Evolutionary conservation across 805 yeast genomes (phyloP).

Genomic region (Maudiozyma bulderi): DNA sequence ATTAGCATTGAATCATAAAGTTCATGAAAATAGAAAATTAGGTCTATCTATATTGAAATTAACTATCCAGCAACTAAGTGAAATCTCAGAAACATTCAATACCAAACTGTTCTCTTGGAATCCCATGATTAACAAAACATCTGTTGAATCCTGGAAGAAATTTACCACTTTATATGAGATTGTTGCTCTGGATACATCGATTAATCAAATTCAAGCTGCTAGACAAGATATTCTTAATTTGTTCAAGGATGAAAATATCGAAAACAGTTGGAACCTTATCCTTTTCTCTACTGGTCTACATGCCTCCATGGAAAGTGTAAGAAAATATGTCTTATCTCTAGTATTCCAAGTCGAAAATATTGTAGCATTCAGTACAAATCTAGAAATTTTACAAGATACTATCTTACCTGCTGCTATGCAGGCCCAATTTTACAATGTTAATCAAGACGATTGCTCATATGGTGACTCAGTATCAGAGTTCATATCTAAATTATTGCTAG

Average conservation of each 20-base stretch:
- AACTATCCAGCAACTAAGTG: conserved; percentile 42
- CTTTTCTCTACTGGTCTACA: conserved; percentile 67
- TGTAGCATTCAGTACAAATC: conserved; percentile 36
- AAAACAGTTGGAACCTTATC: conserved; percentile 62
- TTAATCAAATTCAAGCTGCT: conserved; percentile 80
- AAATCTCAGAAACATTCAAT: conserved; percentile 3
- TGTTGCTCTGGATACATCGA: conserved; percentile 72
- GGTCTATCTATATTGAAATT: conserved; percentile 55
- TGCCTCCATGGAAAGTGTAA: conserved; percentile 69
- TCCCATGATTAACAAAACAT: conserved; percentile 27
- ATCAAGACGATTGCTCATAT: conserved; percentile 40
- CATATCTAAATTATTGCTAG: conserved; percentile 19
- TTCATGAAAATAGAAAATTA: conserved; percentile 63
- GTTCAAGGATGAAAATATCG: conserved; percentile 44
- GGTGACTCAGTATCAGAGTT: conserved; percentile 45
- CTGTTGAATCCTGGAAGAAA: conserved; percentile 50
- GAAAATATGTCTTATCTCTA: conserved; percentile 50
- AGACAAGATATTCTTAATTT: conserved; percentile 48
- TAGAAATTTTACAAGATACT: conserved; percentile 29
- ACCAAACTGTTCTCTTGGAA: conserved; percentile 12
- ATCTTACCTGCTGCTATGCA: conserved; percentile 53
- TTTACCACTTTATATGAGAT: conserved; percentile 71
- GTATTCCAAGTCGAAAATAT: conserved; percentile 45
- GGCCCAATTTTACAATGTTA: conserved; percentile 50
- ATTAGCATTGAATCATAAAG: conserved; percentile 40